These are phyloP conservation scores for Aphanoascus verrucosus DNA, from an alignment of 2,329 filamentous ascomycete genomes.

Conservation along the genomic window DNA sequence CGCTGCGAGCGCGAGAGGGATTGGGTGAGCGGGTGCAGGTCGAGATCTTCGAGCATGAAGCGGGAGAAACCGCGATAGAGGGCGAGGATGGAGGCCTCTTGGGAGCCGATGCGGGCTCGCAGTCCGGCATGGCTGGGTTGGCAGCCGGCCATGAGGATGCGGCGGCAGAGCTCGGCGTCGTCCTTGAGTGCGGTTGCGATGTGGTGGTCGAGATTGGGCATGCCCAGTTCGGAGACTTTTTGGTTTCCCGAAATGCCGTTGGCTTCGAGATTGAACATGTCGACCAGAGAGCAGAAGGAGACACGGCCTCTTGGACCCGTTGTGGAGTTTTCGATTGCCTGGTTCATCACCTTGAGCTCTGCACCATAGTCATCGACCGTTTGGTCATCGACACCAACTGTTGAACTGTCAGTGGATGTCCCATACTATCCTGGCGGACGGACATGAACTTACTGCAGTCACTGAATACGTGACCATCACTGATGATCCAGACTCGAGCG, in stretches of 20 bases:
- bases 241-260: not conserved
- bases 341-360: not conserved
- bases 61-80: conserved; percentile 7
- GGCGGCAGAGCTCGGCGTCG: conserved; percentile 4
- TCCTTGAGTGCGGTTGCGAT: not conserved
- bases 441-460: conserved; percentile 4
- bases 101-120: not conserved
- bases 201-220: not conserved
- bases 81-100: conserved; percentile 1
- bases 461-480: conserved; percentile 7
- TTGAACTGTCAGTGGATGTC: not conserved
- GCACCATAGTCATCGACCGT: conserved; percentile 6
- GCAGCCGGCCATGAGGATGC: conserved; percentile 1
- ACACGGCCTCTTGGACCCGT: not conserved
- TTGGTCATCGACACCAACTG: conserved; percentile 5
- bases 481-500: conserved; percentile 7
- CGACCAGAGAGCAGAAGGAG: conserved; percentile 2
- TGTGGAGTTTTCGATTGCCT: not conserved
- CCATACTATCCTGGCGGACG: not conserved
- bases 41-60: conserved; percentile 8
- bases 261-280: conserved; percentile 4
- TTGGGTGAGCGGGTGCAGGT: not conserved
- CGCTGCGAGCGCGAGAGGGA: not conserved
- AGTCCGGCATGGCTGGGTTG: not conserved
- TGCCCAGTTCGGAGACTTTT: not conserved